Evolutionary conservation across 495 filamentous ascomycete genomes (phyloP).

Genomic region (Trichoderma orchidacearum): DNA sequence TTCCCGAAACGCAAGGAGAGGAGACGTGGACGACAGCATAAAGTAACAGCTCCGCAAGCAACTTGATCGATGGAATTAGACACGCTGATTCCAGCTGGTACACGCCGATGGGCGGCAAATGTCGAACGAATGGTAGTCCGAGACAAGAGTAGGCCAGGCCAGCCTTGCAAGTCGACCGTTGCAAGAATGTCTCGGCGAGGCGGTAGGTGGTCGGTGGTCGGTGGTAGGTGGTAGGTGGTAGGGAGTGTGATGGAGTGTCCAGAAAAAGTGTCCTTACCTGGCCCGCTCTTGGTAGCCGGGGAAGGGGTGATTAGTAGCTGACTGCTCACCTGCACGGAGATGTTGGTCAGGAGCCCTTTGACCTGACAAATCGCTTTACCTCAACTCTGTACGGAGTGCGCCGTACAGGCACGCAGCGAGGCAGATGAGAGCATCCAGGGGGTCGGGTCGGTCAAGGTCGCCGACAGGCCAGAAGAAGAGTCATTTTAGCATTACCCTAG

Average conservation of each 20-base stretch:
- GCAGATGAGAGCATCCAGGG: neutral
- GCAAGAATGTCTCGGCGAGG: neutral
- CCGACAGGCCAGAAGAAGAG: neutral
- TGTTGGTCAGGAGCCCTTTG: neutral
- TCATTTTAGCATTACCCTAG: neutral
- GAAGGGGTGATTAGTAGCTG: neutral
- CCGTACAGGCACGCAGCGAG: neutral
- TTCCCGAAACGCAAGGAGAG: neutral
- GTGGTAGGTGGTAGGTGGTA: no score
- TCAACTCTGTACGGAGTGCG: neutral
- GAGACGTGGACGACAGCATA: neutral
- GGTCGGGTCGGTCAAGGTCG: neutral
- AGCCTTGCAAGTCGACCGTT: no score
- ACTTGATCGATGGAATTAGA: no score
- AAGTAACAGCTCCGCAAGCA: no score
- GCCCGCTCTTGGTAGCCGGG: neutral
- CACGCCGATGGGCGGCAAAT: no score
- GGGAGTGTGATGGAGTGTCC: no score
- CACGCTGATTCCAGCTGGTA: no score
- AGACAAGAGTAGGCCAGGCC: no score
- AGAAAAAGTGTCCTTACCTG: neutral
- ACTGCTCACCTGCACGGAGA: neutral
- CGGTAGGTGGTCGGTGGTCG: neutral
- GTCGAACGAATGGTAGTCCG: no score
- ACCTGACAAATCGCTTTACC: neutral